Evolutionary conservation across 1,284 basidiomycete species (phyloP), one percentile per base, ranked within the genome.

Genomic region (Apiotrichum laibachii): DNA sequence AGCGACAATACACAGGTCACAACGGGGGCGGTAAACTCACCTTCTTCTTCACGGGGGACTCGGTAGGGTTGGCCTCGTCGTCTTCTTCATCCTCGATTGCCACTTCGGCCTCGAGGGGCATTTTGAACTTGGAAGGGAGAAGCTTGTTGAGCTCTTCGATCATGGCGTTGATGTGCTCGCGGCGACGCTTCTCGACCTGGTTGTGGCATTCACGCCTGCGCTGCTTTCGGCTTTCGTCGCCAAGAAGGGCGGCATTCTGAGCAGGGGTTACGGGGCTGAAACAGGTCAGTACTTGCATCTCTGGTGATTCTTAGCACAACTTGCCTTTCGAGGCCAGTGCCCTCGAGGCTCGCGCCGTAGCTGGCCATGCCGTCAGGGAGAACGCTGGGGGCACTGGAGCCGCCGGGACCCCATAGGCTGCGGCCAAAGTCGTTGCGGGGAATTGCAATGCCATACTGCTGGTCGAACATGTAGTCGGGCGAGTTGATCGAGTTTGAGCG

Each of bases 141-240:
- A 77, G 62, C 45, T 64, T 66, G 53, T 70, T 67, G 13, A 77
- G 67, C 57, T 75, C 73, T 51, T 77, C 74, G 48, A 77, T 77
- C 64, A 75, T 77, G 31, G 72, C 70, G 45, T 77, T 77, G 66
- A 77, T 77, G 49, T 75, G 73, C 55, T 77, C 76, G 21, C 76
- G 65, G 21, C 76, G 67, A 22, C 74, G 64, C 55, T 76, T 73
- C 61, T 77, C 76, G 5, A 77, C 76, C 46, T 74, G 73, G 50
- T 77, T 77, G 63, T 77, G 76, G 37, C 72, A 76, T 55, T 76
- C 72, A n/a, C 74, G 66, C 15, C 74, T 62, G 10, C 72, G 62
- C 55, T 73, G 72, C 56, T 72, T 74, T 61, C 72, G 69, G 12
- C 64, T 58, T 22, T 76, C 74, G 19, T 71, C 67, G 34, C 63